Base-by-base conservation (phyloP, 495 filamentous ascomycete genomes). In the Penicillium angulare region DNA sequence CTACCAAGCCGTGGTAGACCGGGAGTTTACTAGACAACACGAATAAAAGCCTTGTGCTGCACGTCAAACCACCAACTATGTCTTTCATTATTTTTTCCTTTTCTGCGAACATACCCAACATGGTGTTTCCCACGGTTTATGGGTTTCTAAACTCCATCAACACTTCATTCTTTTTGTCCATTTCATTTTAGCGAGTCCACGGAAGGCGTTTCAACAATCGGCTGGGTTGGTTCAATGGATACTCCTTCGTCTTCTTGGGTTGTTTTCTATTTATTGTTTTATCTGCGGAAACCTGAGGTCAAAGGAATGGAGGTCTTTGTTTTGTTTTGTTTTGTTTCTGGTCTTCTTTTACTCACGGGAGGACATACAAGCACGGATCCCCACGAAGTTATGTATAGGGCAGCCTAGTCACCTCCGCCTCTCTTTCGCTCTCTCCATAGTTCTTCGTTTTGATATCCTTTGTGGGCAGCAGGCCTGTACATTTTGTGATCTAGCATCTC, bases 181-280 rank as follows among this genome's bases (percentile, higher is more conserved):
- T 50, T 55, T 48, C 35, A 34, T 50, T 55, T 59, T 63, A 63
- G 60, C 59, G 59, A 56, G 52, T 50, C 40, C 52, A 63, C 62
- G 54, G 52, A 55, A 43, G 62, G 62, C 59, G 62, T 65, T 65
- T 12, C 31, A 58, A 49, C 51, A 56, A 35, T 32, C 48, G 22
- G 45, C 46, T 33, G 49, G 53, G 47, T 34, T 36, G 36, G 42
- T 45, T 41, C 33, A 2, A 6, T 33, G 36, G 42, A 36, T 44
- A 45, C 58, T 35, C n/a, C 45, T 51, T 35, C 24, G 10, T n/a
- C n/a, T n/a, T n/a, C n/a, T n/a, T n/a, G n/a, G n/a, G 22, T 18
- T 55, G 34, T 49, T 34, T 43, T 38, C 2, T 33, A 7, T 16
- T 34, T 24, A 33, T 9, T 23, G 10, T 34, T n/a, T 24, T 27